phyloP scores from a whole-genome alignment of 2,329 filamentous ascomycete genomes.

The Penicillium palitans region DNA sequence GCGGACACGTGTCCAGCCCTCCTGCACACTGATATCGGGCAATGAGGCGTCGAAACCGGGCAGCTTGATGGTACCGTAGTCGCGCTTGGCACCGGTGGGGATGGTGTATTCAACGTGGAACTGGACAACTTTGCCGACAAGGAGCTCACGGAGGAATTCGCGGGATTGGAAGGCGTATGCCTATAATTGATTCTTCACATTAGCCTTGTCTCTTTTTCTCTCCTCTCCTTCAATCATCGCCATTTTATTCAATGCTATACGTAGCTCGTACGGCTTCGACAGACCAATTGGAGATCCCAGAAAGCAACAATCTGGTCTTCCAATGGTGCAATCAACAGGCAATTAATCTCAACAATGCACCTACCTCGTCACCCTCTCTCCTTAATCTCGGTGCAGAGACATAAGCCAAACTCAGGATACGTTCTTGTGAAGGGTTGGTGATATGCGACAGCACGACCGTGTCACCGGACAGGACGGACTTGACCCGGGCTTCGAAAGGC shows the following conservation, averaged over 20 bases:
- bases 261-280: neutral
- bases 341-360: constrained; percentile 21
- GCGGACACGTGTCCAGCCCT: constrained; percentile 89
- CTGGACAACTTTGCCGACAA: constrained; percentile 82
- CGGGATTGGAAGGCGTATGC: constrained; percentile 91
- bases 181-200: constrained; percentile 34
- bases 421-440: constrained; percentile 78
- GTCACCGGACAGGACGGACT: constrained; percentile 92
- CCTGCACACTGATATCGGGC: constrained; percentile 79
- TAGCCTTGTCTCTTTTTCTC: neutral
- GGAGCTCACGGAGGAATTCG: constrained; percentile 81
- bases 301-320: neutral
- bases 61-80: constrained; percentile 80
- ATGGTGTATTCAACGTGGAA: constrained; percentile 87
- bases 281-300: neutral
- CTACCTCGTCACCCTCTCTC: constrained; percentile 82
- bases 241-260: neutral
- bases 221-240: neutral
- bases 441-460: constrained; percentile 81
- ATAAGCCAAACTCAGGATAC: constrained; percentile 85
- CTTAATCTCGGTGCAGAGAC: constrained; percentile 83
- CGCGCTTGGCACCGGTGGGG: constrained; percentile 72
- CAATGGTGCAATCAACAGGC: neutral
- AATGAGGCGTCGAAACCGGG: constrained; percentile 68
- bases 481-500: constrained; percentile 69